These are phyloP conservation scores for Lagenidium giganteum DNA, from an alignment of 352 stramenopile species.

Conservation along the genomic window DNA sequence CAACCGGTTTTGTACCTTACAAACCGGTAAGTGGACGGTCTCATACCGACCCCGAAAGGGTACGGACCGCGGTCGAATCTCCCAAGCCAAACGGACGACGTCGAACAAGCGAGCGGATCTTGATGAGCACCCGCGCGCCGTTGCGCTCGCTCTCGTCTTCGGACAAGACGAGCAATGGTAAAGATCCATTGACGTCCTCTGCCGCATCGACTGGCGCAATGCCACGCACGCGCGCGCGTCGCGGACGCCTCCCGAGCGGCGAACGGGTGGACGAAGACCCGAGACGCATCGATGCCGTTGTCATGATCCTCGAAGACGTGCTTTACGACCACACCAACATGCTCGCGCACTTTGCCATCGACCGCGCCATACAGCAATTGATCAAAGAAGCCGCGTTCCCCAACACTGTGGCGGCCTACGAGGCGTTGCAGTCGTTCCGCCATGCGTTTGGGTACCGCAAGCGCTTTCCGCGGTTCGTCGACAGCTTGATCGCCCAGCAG, in stretches of 20 bases:
- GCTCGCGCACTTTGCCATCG: slow-evolving; percentile 74
- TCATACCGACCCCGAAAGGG: too few relatives aligned
- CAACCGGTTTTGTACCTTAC: too few relatives aligned
- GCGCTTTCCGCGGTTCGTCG: slow-evolving; percentile 79
- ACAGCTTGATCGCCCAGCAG: slow-evolving; percentile 55
- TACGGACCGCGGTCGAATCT: too few relatives aligned
- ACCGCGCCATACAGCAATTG: slow-evolving; percentile 69
- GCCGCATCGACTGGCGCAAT: neutral
- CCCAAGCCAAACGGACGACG: too few relatives aligned
- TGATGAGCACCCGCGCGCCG: too few relatives aligned
- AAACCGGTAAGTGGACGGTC: too few relatives aligned
- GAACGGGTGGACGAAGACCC: slow-evolving; percentile 30
- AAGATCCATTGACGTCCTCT: too few relatives aligned
- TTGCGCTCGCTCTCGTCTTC: too few relatives aligned
- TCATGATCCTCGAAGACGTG: slow-evolving; percentile 85
- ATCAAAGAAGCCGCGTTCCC: slow-evolving; percentile 63
- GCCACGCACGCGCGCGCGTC: slow-evolving; percentile 11
- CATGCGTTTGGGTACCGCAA: slow-evolving; percentile 80
- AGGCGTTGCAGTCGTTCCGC: slow-evolving; percentile 74
- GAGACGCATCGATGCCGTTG: slow-evolving; percentile 67
- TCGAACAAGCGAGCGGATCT: too few relatives aligned
- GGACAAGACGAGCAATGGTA: too few relatives aligned
- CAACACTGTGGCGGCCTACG: slow-evolving; percentile 55
- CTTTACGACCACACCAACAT: slow-evolving; percentile 82
- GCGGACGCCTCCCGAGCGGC: slow-evolving; percentile 25